Evolutionary conservation across 768 basidiomycete species (phyloP).

Genomic region (Rhodosporidiobolus odoratus): DNA sequence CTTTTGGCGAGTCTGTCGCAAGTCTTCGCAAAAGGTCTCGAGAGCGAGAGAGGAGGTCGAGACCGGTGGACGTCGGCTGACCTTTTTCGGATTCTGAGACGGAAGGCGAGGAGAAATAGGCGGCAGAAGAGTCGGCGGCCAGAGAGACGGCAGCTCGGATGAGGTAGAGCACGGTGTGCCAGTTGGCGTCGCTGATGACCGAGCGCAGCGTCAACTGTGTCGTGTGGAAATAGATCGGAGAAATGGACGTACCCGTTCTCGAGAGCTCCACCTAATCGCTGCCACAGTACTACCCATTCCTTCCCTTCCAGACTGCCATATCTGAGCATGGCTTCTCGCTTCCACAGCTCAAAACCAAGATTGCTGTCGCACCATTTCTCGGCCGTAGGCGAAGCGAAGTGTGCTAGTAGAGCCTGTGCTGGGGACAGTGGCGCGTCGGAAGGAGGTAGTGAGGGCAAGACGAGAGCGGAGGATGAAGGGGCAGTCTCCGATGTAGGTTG

Average conservation of each 20-base stretch:
- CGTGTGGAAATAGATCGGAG: not conserved
- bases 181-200: conserved; percentile 39
- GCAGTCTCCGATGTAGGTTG: not conserved
- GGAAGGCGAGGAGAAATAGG: not conserved
- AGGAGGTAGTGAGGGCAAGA: conserved; percentile 13
- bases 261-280: conserved; percentile 5
- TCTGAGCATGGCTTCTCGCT: conserved; percentile 26
- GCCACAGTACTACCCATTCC: conserved; percentile 13
- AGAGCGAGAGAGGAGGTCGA: not conserved
- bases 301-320: conserved; percentile 6
- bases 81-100: not conserved
- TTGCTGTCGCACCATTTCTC: conserved; percentile 27
- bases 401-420: conserved; percentile 5
- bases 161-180: conserved; percentile 41
- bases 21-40: conserved; percentile 16
- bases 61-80: not conserved
- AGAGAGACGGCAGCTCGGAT: conserved; percentile 29
- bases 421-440: not conserved
- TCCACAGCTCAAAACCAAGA: conserved; percentile 39
- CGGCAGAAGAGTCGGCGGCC: conserved; percentile 8
- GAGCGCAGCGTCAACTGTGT: not conserved
- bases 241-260: conserved; percentile 30
- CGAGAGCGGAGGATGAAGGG: not conserved
- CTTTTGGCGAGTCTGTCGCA: conserved; percentile 43
- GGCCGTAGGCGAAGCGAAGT: conserved; percentile 20